Conservation (phyloP, 2,329 filamentous ascomycete genomes). For the Atkinsonella texensis region DNA sequence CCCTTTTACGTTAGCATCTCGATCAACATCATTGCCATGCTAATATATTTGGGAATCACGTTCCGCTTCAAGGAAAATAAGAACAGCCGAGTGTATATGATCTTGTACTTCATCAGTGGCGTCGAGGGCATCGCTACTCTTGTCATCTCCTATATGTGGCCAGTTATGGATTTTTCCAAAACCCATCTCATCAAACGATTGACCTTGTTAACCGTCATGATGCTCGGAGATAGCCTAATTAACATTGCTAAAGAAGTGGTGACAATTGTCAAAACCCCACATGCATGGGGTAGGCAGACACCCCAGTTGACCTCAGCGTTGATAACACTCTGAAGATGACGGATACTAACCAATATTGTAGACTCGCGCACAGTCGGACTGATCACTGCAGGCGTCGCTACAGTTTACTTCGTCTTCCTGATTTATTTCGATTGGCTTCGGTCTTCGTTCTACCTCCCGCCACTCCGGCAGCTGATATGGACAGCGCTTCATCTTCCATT, state of each 20-base stretch:
- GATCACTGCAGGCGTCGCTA: slow-evolving; percentile 25
- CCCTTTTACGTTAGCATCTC: slow-evolving; percentile 24
- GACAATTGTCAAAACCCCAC: slow-evolving; percentile 30
- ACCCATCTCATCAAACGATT: slow-evolving; percentile 53
- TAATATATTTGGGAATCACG: slow-evolving; percentile 29
- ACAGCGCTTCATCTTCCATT: slow-evolving; percentile 48
- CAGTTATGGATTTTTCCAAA: slow-evolving; percentile 46
- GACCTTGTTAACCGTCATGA: slow-evolving; percentile 51
- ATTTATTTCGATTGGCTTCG: slow-evolving; percentile 52
- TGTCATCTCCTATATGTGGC: slow-evolving; percentile 39
- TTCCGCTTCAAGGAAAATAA: slow-evolving; percentile 23
- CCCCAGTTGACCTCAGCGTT: neutral
- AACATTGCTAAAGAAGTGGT: slow-evolving; percentile 41
- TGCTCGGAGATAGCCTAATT: slow-evolving; percentile 54
- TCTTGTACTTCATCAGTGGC: slow-evolving; percentile 42
- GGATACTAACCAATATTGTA: slow-evolving; percentile 9
- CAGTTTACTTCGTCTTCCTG: slow-evolving; percentile 34
- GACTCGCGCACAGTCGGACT: slow-evolving; percentile 27
- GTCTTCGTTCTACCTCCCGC: slow-evolving; percentile 40
- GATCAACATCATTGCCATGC: slow-evolving; percentile 21
- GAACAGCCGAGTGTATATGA: slow-evolving; percentile 23
- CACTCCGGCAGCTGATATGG: slow-evolving; percentile 48
- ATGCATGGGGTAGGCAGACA: slow-evolving; percentile 26
- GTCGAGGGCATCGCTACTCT: slow-evolving; percentile 41
- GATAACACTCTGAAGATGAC: neutral